A percentile compares a stretch with the other conserved stretches of the same genome.
Conservation (phyloP, 2,329 filamentous ascomycete species). For the Diplocarpon mali region DNA sequence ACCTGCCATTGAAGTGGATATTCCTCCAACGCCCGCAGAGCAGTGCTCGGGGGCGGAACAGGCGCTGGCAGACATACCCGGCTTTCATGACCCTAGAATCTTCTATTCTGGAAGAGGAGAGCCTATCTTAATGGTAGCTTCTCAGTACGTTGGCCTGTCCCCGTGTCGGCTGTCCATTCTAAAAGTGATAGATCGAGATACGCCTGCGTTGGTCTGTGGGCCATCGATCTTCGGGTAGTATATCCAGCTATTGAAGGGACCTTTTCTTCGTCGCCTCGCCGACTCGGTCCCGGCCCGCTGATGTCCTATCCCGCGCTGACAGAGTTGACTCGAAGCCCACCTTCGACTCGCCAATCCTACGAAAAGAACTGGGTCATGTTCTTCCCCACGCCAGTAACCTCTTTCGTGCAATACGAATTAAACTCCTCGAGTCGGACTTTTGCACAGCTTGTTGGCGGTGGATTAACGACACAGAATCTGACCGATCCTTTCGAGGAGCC, state of each 20-base stretch:
- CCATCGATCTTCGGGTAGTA: conserved; percentile 17
- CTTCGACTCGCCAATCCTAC: conserved; percentile 25
- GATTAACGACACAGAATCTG: conserved; percentile 18
- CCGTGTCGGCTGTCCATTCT: conserved; percentile 13
- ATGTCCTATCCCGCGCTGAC: conserved; percentile 26
- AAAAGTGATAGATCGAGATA: conserved; percentile 15
- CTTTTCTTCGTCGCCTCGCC: conserved; percentile 14
- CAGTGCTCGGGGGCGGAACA: conserved; percentile 26
- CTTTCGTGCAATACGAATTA: conserved; percentile 31
- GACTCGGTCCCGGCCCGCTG: conserved; percentile 17
- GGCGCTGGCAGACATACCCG: conserved; percentile 29
- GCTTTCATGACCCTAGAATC: conserved; percentile 32
- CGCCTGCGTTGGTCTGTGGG: conserved; percentile 20
- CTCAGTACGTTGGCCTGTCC: conserved; percentile 22
- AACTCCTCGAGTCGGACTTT: conserved; percentile 20
- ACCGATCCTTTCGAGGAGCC: conserved; percentile 14
- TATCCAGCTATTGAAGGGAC: conserved; percentile 13
- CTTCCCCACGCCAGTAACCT: conserved; percentile 25
- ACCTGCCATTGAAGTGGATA: conserved; percentile 25
- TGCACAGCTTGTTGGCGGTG: conserved; percentile 17
- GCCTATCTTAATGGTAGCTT: conserved; percentile 30
- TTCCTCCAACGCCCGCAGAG: conserved; percentile 30
- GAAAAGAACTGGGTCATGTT: conserved; percentile 34
- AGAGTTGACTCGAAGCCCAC: conserved; percentile 30
- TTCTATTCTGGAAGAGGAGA: conserved; percentile 32